phyloP scores from a whole-genome alignment of 495 filamentous ascomycete genomes.

The Chaetomidium leptoderma region DNA sequence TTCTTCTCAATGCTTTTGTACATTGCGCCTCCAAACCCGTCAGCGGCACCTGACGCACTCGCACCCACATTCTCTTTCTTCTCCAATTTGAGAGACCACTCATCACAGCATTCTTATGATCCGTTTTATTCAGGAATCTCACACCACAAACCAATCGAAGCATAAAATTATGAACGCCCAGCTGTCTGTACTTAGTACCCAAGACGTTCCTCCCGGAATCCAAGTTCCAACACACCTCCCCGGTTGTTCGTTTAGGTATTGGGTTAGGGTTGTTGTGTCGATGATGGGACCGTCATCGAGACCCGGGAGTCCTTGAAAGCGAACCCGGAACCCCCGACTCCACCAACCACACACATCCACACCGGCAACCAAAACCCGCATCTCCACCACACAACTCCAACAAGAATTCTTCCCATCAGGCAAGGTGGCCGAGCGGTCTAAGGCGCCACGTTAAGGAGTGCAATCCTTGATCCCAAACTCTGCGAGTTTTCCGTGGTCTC shows the following conservation, averaged over 20 bases:
- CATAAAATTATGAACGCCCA: no score
- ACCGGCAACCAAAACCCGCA: background rate
- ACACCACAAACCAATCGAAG: no score
- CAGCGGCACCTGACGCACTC: no score
- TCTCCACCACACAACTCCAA: constrained; percentile 8
- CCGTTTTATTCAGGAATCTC: background rate
- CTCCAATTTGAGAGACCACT: no score
- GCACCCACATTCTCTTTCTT: no score
- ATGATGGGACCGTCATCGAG: no score
- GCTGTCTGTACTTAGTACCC: no score
- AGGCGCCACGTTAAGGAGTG: constrained; percentile 48
- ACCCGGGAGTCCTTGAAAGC: background rate
- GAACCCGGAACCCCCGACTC: background rate
- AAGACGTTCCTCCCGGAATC: no score
- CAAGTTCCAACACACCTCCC: background rate
- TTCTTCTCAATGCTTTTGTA: background rate
- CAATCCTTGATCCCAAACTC: constrained; percentile 13
- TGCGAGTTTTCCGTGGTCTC: constrained; percentile 20
- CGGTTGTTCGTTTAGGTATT: no score
- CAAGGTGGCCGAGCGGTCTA: constrained; percentile 50
- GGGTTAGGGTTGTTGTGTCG: no score
- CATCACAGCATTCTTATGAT: background rate
- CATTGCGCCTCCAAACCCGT: no score
- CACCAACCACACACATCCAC: background rate
- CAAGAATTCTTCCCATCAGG: constrained; percentile 11